Percentiles rank a stretch among this genome's conserved stretches.
phyloP scores from a whole-genome alignment of 2,329 filamentous ascomycete genomes.

The Penicillium hesseltinei region DNA sequence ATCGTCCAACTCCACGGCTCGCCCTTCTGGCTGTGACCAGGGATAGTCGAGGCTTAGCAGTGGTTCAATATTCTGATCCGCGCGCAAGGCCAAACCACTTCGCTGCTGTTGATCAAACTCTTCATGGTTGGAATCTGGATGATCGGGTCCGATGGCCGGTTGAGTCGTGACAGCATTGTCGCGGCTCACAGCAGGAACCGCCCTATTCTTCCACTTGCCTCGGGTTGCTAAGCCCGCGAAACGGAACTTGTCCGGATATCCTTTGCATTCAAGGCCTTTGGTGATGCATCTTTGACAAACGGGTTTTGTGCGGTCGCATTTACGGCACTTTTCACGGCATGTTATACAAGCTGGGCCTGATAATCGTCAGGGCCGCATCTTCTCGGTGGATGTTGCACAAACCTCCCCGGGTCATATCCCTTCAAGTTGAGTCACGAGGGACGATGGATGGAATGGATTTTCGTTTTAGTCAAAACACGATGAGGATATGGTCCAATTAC shows the following conservation, averaged over 20 bases:
- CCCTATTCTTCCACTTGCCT: constrained; percentile 32
- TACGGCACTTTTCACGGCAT: constrained; percentile 35
- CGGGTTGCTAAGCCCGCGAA: constrained; percentile 33
- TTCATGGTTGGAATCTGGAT: neutral
- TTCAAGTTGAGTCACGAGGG: no score
- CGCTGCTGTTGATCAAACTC: neutral
- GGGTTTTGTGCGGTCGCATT: constrained; percentile 33
- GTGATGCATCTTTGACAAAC: constrained; percentile 31
- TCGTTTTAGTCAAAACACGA: no score
- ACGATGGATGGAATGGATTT: no score
- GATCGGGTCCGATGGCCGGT: neutral
- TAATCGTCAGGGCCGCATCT: neutral
- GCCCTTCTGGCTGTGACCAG: neutral
- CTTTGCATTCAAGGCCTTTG: constrained; percentile 32
- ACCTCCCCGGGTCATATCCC: constrained; percentile 1
- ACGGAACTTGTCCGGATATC: constrained; percentile 34
- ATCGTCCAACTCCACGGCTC: constrained; percentile 1
- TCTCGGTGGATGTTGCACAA: neutral
- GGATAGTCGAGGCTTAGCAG: no score
- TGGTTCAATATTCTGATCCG: no score
- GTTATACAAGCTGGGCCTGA: constrained; percentile 35
- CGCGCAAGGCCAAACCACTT: no score
- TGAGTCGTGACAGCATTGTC: neutral
- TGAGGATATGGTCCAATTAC: no score
- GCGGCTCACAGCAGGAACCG: constrained; percentile 13